A percentile compares a stretch with the other conserved stretches of the same genome.
These are phyloP conservation scores for Porphyrellus cyaneotinctus DNA, from an alignment of 768 basidiomycete genomes.

Conservation along the genomic window DNA sequence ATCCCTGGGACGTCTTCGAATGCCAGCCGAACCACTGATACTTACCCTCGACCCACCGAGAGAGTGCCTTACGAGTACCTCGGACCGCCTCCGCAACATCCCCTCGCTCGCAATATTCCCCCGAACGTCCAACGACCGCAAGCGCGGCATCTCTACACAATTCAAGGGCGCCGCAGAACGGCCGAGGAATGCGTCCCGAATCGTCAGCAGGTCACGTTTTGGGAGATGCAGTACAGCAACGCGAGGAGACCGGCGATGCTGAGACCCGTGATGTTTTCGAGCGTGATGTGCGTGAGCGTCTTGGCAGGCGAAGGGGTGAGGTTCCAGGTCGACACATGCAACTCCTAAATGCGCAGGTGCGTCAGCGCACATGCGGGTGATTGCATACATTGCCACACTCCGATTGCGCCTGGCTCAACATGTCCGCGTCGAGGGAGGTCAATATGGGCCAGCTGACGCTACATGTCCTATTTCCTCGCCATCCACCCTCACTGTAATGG, in stretches of 20 bases:
- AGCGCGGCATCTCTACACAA: slow-evolving; percentile 1
- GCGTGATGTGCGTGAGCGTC: background rate
- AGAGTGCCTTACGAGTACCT: background rate
- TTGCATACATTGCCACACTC: background rate
- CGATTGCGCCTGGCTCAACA: background rate
- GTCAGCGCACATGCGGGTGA: slow-evolving; percentile 1
- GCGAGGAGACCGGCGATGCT: background rate
- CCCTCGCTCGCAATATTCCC: background rate
- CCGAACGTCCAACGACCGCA: background rate
- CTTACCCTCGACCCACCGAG: background rate
- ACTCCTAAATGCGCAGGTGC: background rate
- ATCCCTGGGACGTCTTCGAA: background rate
- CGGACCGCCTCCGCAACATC: background rate
- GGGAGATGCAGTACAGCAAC: background rate
- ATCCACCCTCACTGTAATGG: too few species aligned
- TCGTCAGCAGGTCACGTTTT: background rate
- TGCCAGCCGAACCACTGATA: background rate
- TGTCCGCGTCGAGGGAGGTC: background rate
- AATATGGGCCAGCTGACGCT: slow-evolving; percentile 3
- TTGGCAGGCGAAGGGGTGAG: slow-evolving; percentile 1
- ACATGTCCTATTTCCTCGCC: background rate
- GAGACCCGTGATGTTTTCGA: background rate
- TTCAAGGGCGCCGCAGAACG: too few species aligned
- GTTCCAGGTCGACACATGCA: background rate
- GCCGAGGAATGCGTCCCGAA: background rate